Base-by-base conservation (phyloP, 805 yeast species). In the Candida broadrunensis region DNA sequence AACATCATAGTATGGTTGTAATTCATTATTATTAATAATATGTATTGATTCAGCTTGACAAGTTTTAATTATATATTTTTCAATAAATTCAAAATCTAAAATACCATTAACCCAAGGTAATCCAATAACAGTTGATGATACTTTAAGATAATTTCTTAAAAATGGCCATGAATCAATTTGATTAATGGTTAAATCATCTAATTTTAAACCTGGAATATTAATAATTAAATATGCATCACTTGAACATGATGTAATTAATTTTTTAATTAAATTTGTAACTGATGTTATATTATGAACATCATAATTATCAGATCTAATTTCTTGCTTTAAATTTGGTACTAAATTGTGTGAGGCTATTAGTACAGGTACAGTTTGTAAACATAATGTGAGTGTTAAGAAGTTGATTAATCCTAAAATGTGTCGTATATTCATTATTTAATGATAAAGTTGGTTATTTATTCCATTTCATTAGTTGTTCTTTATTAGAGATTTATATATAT, bases 71-170 rank as follows among this genome's bases (percentile, higher is more conserved):
- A 80, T 62, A 38, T 64, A 66, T 20, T 58, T 51, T 33, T 70
- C 73, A 36, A 81, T 41, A 26, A 55, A 61, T 9, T 70, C 65
- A 36, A 77, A 51, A 48, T 81, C 79, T 9, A 72, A 17, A 1
- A 56, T 38, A 3, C 65, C 64, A 19, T 63, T 61, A 12, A 71
- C 68, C 48, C 80, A 66, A 3, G 88, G 86, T 39, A 84, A 63
- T 2, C 80, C 75, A 3, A 81, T 65, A 7, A 81, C 64, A 0
- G 87, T 78, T 4, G 89, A 82, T n/a, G 86, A 67, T 55, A 71
- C 63, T 17, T 70, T 59, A 45, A 81, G 53, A 51, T 78, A 75
- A 32, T 73, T 68, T 43, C 82, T 67, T 4, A 83, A 46, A 43
- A 73, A 67, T 2, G 65, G 69, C 67, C 82, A 80, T 25, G 55